phyloP scores from a whole-genome alignment of 306 rosid genomes.

The Cicer judaicum region DNA sequence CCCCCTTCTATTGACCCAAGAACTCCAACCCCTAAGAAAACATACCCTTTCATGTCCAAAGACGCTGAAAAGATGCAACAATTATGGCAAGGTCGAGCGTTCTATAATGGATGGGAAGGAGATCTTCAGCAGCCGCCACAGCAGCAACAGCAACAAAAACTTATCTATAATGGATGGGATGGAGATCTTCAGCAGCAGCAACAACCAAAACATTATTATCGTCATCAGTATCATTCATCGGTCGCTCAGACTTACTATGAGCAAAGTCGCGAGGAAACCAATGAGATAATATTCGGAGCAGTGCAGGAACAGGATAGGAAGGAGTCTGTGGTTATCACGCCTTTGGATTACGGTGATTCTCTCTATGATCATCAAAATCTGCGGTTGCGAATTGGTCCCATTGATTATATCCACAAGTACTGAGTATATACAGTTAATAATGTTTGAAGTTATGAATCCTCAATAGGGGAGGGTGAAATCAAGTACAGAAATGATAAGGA shows the following conservation, averaged over 20 bases:
- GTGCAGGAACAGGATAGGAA: slow-evolving; percentile 75
- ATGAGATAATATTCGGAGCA: slow-evolving; percentile 79
- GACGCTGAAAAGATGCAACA: slow-evolving; percentile 81
- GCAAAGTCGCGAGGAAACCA: slow-evolving; percentile 66
- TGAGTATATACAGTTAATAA: slow-evolving; percentile 51
- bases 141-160: slow-evolving; percentile 20
- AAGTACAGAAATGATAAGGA: slow-evolving; percentile 46
- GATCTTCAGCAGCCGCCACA: slow-evolving; percentile 64
- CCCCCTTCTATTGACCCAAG: slow-evolving; percentile 81
- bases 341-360: slow-evolving; percentile 66
- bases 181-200: slow-evolving; percentile 62
- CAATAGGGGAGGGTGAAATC: slow-evolving; percentile 41
- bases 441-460: slow-evolving; percentile 49
- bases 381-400: slow-evolving; percentile 51
- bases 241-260: slow-evolving; percentile 70
- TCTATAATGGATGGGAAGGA: slow-evolving; percentile 71
- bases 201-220: slow-evolving; percentile 56
- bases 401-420: slow-evolving; percentile 54
- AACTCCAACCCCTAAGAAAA: slow-evolving; percentile 83
- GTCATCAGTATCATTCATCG: slow-evolving; percentile 66
- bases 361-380: slow-evolving; percentile 60
- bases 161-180: too few species aligned
- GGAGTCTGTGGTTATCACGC: slow-evolving; percentile 60
- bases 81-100: slow-evolving; percentile 64
- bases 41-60: slow-evolving; percentile 84